Evolutionary conservation across 306 rosid genomes (phyloP).

Genomic region (Pterocarpus macrocarpus): DNA sequence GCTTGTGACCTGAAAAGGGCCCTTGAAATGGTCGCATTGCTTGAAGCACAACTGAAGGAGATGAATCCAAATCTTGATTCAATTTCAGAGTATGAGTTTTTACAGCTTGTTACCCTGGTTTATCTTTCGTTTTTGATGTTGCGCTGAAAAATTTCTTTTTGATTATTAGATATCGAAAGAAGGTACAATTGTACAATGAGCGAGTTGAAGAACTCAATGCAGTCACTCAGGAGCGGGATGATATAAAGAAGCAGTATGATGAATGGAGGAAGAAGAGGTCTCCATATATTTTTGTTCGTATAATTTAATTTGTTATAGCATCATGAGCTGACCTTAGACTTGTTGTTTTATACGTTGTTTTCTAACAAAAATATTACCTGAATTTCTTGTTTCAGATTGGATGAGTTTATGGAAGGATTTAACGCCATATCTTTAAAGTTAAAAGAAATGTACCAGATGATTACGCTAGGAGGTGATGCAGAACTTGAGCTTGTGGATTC

Average conservation of each 20-base stretch:
- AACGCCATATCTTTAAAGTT: conserved; percentile 91
- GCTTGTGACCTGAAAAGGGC: conserved; percentile 76
- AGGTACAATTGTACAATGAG: conserved; percentile 80
- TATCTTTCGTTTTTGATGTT: conserved; percentile 32
- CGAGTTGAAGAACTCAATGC: conserved; percentile 87
- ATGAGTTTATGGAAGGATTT: conserved; percentile 97
- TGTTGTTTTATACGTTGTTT: conserved; percentile 20
- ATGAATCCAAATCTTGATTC: conserved; percentile 99
- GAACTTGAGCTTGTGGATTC: conserved; percentile 98
- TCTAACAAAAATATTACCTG: conserved; percentile 24
- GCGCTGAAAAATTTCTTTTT: conserved; percentile 35
- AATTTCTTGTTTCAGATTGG: conserved; percentile 66
- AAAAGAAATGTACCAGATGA: conserved; percentile 99
- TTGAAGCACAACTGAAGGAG: conserved; percentile 92
- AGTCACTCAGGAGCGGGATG: conserved; percentile 89
- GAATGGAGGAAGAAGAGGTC: conserved; percentile 93
- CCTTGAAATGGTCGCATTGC: conserved; percentile 75
- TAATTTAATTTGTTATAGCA: background rate
- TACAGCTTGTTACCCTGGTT: conserved; percentile 27
- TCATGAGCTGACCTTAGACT: background rate
- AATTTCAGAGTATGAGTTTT: conserved; percentile 77
- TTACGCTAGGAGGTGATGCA: conserved; percentile 98
- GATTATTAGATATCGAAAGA: conserved; percentile 73
- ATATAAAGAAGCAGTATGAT: conserved; percentile 83
- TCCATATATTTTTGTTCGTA: conserved; percentile 17